A percentile compares a stretch with the other conserved stretches of the same genome.
These are phyloP conservation scores for Ustilago curta DNA, from an alignment of 1,284 basidiomycete species.

Conservation along the genomic window DNA sequence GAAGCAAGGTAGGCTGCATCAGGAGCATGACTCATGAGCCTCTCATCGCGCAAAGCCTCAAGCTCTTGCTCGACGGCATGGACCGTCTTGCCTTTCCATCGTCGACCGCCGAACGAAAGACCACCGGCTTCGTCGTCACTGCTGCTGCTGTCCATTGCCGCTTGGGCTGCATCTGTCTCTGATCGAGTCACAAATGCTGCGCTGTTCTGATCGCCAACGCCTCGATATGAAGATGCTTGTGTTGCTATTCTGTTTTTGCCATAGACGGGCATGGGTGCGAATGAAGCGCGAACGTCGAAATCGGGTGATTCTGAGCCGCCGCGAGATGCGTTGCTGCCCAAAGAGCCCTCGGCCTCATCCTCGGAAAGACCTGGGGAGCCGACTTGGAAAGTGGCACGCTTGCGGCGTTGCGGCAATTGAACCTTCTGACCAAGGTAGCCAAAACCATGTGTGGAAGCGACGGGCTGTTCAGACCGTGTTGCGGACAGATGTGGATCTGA, in stretches of 20 bases:
- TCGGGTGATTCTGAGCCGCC: constrained; percentile 37
- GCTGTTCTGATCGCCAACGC: constrained; percentile 24
- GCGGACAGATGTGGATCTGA: constrained; percentile 1
- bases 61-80: constrained; percentile 65
- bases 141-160: constrained; percentile 18
- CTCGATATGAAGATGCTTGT: constrained; percentile 11
- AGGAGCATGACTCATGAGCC: constrained; percentile 62
- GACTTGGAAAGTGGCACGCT: constrained; percentile 45
- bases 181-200: constrained; percentile 2
- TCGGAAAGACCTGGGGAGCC: constrained; percentile 50
- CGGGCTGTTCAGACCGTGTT: constrained; percentile 12
- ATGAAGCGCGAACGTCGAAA: constrained; percentile 59
- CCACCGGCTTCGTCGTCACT: constrained; percentile 43
- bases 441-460: constrained; percentile 37
- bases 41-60: constrained; percentile 57
- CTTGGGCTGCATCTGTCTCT: background rate
- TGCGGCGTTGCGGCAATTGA: constrained; percentile 38
- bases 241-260: constrained; percentile 24
- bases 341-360: constrained; percentile 21
- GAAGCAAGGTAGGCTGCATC: constrained; percentile 62
- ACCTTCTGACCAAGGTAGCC: constrained; percentile 29
- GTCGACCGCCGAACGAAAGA: constrained; percentile 48
- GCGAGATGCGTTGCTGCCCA: constrained; percentile 25
- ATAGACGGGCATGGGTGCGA: constrained; percentile 55
- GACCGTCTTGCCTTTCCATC: constrained; percentile 65